Base-by-base conservation (phyloP, 257 asterid species). In the Nicotiana tomentosiformis region DNA sequence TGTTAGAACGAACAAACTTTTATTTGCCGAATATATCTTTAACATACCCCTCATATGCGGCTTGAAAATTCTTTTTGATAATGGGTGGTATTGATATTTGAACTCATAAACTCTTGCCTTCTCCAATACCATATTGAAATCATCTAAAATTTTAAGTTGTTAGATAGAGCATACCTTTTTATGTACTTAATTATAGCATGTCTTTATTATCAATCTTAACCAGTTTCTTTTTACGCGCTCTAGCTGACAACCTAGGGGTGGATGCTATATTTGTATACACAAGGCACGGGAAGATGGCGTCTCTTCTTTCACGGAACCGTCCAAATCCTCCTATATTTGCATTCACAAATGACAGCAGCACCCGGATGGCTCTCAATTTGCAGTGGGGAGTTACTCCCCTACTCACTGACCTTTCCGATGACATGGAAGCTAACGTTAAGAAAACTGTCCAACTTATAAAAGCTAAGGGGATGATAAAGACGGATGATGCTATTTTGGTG, bases 251-350 rank as follows among this genome's bases (percentile, higher is more conserved):
- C 88, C 84, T 93, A 65, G 93, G 93, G 7, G 82, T 92, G 82
- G 97, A 93, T 46, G 98, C 97, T 5, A 93, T 94, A 81, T 94
- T 94, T 35, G 97, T 91, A 55, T 94, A 87, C 92, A 94, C 97
- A 4, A 91, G 89, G 79, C 93, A 90, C 5, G 98, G 98, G 1
- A 90, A 83, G 83, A 94, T 94, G 98, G 97, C 97, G 1, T 91
- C 94, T 15, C 89, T 94, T 8, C 92, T 94, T 84, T 92, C 97
- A 12, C 86, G 97, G 3, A 93, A 90, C 88, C 93, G 97, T 4
- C 97, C 97, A 35, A 90, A 92, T 80, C 88, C 97, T 55, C 97
- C 98, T 1, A 89, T 93, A 82, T 93, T 94, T 76, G 98, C 94
- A 0, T 93, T 94, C 88, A 94, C 97, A 14, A 86, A 88, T 51